Percentiles rank a stretch among this genome's conserved stretches.
phyloP scores from a whole-genome alignment of 305 asterid species.

The Rubia tinctorum region DNA sequence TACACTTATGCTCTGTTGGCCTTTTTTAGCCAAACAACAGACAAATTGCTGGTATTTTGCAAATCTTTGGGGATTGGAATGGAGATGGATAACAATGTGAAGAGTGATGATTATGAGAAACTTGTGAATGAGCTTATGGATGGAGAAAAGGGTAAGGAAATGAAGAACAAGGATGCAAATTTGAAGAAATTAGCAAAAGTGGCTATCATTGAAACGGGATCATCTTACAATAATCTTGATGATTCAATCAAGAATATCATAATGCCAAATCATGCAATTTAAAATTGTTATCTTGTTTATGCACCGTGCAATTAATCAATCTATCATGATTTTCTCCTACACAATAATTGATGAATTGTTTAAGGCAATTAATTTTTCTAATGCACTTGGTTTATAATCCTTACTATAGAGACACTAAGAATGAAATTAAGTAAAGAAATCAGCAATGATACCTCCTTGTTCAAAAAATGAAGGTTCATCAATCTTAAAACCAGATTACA shows the following conservation, averaged over 20 bases:
- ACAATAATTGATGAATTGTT: neutral
- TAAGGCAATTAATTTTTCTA: neutral
- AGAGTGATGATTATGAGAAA: conserved; percentile 17
- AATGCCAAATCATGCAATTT: neutral
- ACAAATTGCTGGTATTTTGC: conserved; percentile 30
- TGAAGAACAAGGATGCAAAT: conserved; percentile 18
- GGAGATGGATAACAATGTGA: conserved; percentile 22
- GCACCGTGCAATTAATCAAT: too few relatives aligned
- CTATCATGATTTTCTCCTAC: too few relatives aligned
- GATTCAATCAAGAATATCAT: conserved; percentile 16
- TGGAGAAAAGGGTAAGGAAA: conserved; percentile 25
- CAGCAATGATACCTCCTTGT: too few relatives aligned
- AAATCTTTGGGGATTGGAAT: conserved; percentile 17
- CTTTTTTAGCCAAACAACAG: conserved; percentile 29
- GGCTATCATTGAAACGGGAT: conserved; percentile 10
- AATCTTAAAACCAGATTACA: too few relatives aligned
- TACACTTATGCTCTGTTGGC: conserved; percentile 28
- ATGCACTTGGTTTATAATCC: too few relatives aligned
- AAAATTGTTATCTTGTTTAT: neutral
- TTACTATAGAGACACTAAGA: too few relatives aligned
- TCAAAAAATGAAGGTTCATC: too few relatives aligned
- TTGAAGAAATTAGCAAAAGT: conserved; percentile 21
- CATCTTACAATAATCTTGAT: conserved; percentile 25
- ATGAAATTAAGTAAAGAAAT: too few relatives aligned
- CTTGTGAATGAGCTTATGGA: conserved; percentile 26